Base-by-base conservation (phyloP, 2,329 filamentous ascomycete genomes). In the Aspergillus sp. region DNA sequence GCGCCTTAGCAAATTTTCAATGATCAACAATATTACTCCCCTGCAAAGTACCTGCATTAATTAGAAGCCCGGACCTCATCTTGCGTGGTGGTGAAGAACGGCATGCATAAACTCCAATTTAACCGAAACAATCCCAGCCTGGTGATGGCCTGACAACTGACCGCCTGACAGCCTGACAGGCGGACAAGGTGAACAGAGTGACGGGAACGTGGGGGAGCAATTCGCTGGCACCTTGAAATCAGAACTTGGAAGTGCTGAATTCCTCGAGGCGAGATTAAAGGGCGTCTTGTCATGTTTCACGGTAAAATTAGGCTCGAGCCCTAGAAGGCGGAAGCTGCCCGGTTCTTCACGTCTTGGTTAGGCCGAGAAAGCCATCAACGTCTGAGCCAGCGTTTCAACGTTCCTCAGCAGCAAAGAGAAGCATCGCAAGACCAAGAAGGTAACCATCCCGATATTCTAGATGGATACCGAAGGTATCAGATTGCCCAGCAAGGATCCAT, bases 261-360 rank as follows among this genome's bases (percentile, higher is more conserved):
- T 14, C n/a, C 40, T 51, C 47, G 53, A 56, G 54, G 61, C 58
- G 57, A 64, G 54, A 66, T 66, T 66, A 55, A 63, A 64, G 44
- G 62, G 43, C 21, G 31, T 33, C 43, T 65, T 65, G 61, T 45
- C 64, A 68, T 64, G 68, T 70, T 70, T 70, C 68, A 70, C 60
- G 52, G 37, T 46, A 19, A 40, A 53, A 49, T 44, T 45, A 39
- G 31, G 51, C 17, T 19, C 41, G n/a, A 47, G 19, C 15, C 43
- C 41, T 45, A 50, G 31, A 21, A 52, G 40, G 40, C 33, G 44
- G 46, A 50, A 50, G 43, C 55, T 52, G 31, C 15, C 39, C 15
- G 37, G 17, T 49, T 48, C 46, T 48, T 35, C 27, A 48, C 27
- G 17, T 3, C 48, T 41, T 41, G 14, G 14, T 39, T 21, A 25